Percentiles rank a stretch among this genome's conserved stretches.
Conservation (phyloP, 2,329 filamentous ascomycete genomes). For the Gaeumannomyces tritici region DNA sequence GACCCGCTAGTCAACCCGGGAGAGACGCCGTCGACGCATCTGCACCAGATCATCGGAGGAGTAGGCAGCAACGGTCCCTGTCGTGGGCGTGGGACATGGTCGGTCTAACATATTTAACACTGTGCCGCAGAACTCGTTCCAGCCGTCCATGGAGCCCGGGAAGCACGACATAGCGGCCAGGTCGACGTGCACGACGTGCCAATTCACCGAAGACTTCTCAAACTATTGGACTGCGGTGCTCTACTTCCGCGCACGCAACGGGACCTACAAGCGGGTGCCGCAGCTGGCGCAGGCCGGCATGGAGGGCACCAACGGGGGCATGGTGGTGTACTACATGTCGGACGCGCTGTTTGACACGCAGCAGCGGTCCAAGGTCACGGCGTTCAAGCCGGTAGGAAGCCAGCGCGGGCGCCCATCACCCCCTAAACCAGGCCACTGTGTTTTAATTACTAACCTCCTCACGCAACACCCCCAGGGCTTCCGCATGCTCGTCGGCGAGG, state of each 20-base stretch:
- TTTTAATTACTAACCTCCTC: too few relatives aligned
- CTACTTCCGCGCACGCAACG: slow-evolving; percentile 5
- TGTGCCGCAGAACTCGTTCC: slow-evolving; percentile 1
- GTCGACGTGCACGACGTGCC: slow-evolving; percentile 4
- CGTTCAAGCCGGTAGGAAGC: slow-evolving; percentile 3
- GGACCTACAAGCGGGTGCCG: slow-evolving; percentile 4
- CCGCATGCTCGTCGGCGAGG: slow-evolving; percentile 35
- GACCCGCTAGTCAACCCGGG: slow-evolving; percentile 34
- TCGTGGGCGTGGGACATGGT: not conserved
- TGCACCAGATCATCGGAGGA: slow-evolving; percentile 50
- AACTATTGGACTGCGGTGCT: slow-evolving; percentile 6
- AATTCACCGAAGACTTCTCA: slow-evolving; percentile 4
- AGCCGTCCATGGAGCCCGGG: not conserved
- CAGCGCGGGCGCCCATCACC: too few relatives aligned
- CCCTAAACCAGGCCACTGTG: too few relatives aligned
- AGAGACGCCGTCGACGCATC: slow-evolving; percentile 39
- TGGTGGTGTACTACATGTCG: slow-evolving; percentile 35
- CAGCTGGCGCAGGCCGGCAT: slow-evolving; percentile 17
- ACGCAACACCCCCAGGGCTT: slow-evolving; percentile 19
- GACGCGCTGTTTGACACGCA: slow-evolving; percentile 27
- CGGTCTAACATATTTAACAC: not conserved
- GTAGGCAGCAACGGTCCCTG: slow-evolving; percentile 13
- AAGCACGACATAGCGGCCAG: not conserved
- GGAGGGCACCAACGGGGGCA: slow-evolving; percentile 26
- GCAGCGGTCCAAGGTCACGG: slow-evolving; percentile 11